Evolutionary conservation across 2,329 filamentous ascomycete genomes (phyloP).

Genomic region (Fusarium albidum): DNA sequence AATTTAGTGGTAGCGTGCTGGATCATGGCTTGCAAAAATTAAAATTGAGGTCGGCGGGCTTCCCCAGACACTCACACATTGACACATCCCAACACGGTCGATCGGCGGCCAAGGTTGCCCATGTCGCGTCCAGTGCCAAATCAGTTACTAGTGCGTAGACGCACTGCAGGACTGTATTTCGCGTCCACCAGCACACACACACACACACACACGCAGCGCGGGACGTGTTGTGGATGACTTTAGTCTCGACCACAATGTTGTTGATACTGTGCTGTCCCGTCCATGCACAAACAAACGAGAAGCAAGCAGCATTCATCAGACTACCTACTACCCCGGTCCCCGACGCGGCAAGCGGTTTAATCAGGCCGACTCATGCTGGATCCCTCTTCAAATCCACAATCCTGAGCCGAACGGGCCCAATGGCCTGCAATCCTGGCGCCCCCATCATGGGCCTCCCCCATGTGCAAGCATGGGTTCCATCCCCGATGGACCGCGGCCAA

Average conservation of each 20-base stretch:
- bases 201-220: slow-evolving; percentile 12
- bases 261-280: slow-evolving; percentile 27
- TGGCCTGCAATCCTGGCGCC: slow-evolving; percentile 30
- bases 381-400: slow-evolving; percentile 15
- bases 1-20: slow-evolving; percentile 32
- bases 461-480: slow-evolving; percentile 18
- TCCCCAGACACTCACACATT: slow-evolving; percentile 40
- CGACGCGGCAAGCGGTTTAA: slow-evolving; percentile 21
- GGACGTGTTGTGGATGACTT: slow-evolving; percentile 12
- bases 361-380: slow-evolving; percentile 25
- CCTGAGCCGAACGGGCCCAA: slow-evolving; percentile 25
- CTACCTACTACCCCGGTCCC: background rate
- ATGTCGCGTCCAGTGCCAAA: slow-evolving; percentile 16
- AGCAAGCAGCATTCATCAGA: slow-evolving; percentile 18
- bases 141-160: background rate
- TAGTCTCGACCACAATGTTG: slow-evolving; percentile 2
- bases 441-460: slow-evolving; percentile 23
- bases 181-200: background rate
- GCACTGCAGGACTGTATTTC: background rate
- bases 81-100: slow-evolving; percentile 28
- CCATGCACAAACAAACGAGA: slow-evolving; percentile 4
- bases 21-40: slow-evolving; percentile 44
- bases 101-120: slow-evolving; percentile 30
- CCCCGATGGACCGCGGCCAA: slow-evolving; percentile 34
- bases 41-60: slow-evolving; percentile 42